phyloP scores from a whole-genome alignment of 1,284 basidiomycete genomes.

The Sanguinoderma infundibulare region DNA sequence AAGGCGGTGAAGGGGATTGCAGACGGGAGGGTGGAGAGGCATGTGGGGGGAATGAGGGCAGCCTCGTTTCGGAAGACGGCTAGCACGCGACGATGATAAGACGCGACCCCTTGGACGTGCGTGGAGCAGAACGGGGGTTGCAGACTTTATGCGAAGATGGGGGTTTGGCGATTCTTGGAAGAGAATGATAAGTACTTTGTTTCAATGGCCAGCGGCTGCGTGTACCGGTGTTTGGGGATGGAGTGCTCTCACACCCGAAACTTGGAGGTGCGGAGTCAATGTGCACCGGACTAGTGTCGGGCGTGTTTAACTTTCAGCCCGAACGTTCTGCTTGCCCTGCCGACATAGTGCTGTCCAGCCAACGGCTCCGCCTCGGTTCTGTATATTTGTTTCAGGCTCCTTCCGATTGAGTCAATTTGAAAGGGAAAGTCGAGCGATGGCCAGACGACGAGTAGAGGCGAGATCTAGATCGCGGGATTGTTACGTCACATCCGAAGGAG shows the following conservation, averaged over 20 bases:
- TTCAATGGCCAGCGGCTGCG: not conserved
- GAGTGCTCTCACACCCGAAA: not conserved
- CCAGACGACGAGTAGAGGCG: not conserved
- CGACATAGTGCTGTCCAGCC: not conserved
- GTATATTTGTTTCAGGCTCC: not conserved
- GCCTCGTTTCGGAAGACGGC: constrained; percentile 22
- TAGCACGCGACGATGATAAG: constrained; percentile 20
- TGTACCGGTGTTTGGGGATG: too few relatives aligned
- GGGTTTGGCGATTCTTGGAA: too few relatives aligned
- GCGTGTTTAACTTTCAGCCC: not conserved
- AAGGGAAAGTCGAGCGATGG: not conserved
- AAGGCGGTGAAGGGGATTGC: not conserved
- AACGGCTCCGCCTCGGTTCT: not conserved
- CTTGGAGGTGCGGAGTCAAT: not conserved
- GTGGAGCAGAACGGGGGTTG: not conserved
- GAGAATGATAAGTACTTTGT: not conserved
- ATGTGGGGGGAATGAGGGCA: constrained; percentile 22
- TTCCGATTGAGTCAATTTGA: not conserved
- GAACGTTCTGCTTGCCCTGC: not conserved
- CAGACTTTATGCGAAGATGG: not conserved
- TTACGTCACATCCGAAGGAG: constrained; percentile 17
- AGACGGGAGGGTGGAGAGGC: constrained; percentile 5
- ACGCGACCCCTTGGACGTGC: not conserved
- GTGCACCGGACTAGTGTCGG: not conserved
- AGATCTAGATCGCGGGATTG: not conserved